Evolutionary conservation across 306 rosid species (phyloP).

Genomic region (Fagus sylvatica): DNA sequence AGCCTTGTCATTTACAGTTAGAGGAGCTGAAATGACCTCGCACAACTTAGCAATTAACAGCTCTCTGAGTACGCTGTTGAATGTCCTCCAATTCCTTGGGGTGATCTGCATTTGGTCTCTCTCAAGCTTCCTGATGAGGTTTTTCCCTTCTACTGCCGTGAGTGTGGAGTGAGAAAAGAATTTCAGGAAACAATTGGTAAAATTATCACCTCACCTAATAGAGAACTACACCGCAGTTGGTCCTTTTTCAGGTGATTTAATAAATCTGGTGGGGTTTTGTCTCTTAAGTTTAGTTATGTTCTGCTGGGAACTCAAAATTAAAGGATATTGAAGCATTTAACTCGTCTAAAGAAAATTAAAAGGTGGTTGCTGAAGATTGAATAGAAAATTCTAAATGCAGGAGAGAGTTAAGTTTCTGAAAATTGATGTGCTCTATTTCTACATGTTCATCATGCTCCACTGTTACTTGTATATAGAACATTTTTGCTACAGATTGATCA

Average conservation of each 20-base stretch:
- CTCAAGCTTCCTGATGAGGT: constrained; percentile 89
- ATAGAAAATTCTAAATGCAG: constrained; percentile 17
- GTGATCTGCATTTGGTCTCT: constrained; percentile 97
- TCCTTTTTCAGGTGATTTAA: constrained; percentile 6
- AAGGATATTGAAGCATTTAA: constrained; percentile 36
- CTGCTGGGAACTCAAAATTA: constrained; percentile 14
- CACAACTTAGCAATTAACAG: constrained; percentile 90
- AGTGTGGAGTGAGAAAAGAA: constrained; percentile 36
- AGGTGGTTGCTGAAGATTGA: constrained; percentile 29
- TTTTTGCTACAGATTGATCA: constrained; percentile 10
- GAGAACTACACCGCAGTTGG: constrained; percentile 8
- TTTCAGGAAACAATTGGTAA: constrained; percentile 17
- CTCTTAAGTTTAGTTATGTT: constrained; percentile 5
- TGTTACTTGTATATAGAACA: constrained; percentile 11
- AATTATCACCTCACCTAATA: not conserved
- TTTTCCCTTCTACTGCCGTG: constrained; percentile 50
- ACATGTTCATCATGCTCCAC: not conserved
- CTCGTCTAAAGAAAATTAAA: constrained; percentile 26
- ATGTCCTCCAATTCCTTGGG: constrained; percentile 90
- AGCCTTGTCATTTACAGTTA: constrained; percentile 86
- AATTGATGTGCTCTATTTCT: constrained; percentile 9
- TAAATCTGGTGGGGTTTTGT: constrained; percentile 7
- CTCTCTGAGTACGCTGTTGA: constrained; percentile 81
- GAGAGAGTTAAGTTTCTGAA: constrained; percentile 14
- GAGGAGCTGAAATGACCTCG: constrained; percentile 92